phyloP scores from a whole-genome alignment of 257 asterid genomes.

The Eustoma russellianum region DNA sequence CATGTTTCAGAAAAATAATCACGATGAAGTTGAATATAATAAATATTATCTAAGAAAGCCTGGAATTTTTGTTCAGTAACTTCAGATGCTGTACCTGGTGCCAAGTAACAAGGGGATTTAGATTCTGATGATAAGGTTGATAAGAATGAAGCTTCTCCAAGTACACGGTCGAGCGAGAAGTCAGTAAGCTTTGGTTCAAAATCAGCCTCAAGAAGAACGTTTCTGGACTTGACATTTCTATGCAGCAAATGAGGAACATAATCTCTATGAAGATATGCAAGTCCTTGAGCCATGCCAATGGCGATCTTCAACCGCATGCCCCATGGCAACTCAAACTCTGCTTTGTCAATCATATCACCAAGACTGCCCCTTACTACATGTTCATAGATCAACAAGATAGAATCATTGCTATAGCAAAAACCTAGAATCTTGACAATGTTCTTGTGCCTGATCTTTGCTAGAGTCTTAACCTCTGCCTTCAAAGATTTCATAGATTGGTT shows the following conservation, averaged over 20 bases:
- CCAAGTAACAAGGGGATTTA: slow-evolving; percentile 54
- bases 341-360: slow-evolving; percentile 45
- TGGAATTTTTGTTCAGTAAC: background rate
- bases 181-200: slow-evolving; percentile 70
- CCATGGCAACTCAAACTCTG: slow-evolving; percentile 50
- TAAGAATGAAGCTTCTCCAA: slow-evolving; percentile 49
- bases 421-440: slow-evolving; percentile 65
- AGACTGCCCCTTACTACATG: slow-evolving; percentile 63
- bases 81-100: slow-evolving; percentile 50
- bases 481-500: slow-evolving; percentile 45
- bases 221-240: slow-evolving; percentile 58
- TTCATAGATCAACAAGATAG: slow-evolving; percentile 63
- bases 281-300: slow-evolving; percentile 69
- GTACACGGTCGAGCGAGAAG: slow-evolving; percentile 53
- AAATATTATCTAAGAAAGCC: background rate
- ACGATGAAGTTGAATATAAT: too few relatives aligned
- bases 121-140: slow-evolving; percentile 40
- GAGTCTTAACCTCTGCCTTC: slow-evolving; percentile 54
- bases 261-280: slow-evolving; percentile 77
- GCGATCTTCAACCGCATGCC: slow-evolving; percentile 51
- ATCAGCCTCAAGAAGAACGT: slow-evolving; percentile 63
- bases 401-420: slow-evolving; percentile 55
- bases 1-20: too few relatives aligned
- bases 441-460: slow-evolving; percentile 78
- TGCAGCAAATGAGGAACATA: slow-evolving; percentile 66